A percentile compares a stretch with the other conserved stretches of the same genome.
These are phyloP conservation scores for Yamadazyma sp. DNA, from an alignment of 805 yeast genomes.

Conservation along the genomic window DNA sequence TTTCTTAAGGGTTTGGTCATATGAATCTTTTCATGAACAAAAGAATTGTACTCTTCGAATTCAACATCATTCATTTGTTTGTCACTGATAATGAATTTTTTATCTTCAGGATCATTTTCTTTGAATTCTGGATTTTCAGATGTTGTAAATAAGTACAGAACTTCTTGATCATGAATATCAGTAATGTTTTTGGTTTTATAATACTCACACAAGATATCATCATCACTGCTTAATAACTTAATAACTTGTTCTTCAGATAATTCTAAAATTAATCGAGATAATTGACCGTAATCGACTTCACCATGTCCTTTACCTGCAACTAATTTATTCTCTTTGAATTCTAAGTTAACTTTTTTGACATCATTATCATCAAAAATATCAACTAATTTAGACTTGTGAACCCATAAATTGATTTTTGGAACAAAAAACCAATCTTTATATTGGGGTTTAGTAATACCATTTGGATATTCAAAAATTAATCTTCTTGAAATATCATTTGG, in stretches of 20 bases:
- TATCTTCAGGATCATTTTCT: not conserved
- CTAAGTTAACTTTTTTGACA: slow-evolving; percentile 2
- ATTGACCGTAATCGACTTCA: slow-evolving; percentile 7
- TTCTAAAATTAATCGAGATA: slow-evolving; percentile 13
- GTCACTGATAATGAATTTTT: slow-evolving; percentile 3
- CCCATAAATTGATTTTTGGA: slow-evolving; percentile 18
- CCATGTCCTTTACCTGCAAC: slow-evolving; percentile 1
- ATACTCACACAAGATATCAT: slow-evolving; percentile 23
- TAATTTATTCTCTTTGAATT: slow-evolving; percentile 1
- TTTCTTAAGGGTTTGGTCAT: slow-evolving; percentile 16
- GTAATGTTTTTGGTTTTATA: slow-evolving; percentile 24
- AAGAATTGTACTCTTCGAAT: slow-evolving; percentile 9
- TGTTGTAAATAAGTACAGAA: slow-evolving; percentile 12
- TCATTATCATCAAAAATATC: slow-evolving; percentile 14
- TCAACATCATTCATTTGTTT: slow-evolving; percentile 8
- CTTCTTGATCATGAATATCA: slow-evolving; percentile 22
- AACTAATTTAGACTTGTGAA: slow-evolving; percentile 10
- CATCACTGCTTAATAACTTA: slow-evolving; percentile 19
- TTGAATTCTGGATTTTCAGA: not conserved
- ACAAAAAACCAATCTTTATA: slow-evolving; percentile 21
- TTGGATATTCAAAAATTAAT: slow-evolving; percentile 18
- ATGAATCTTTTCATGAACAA: slow-evolving; percentile 12
- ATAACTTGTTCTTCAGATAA: slow-evolving; percentile 25
- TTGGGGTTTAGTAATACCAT: slow-evolving; percentile 20
- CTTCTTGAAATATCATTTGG: slow-evolving; percentile 24